Evolutionary conservation across 1,284 basidiomycete genomes (phyloP).

Genomic region (Kwoniella shivajii): DNA sequence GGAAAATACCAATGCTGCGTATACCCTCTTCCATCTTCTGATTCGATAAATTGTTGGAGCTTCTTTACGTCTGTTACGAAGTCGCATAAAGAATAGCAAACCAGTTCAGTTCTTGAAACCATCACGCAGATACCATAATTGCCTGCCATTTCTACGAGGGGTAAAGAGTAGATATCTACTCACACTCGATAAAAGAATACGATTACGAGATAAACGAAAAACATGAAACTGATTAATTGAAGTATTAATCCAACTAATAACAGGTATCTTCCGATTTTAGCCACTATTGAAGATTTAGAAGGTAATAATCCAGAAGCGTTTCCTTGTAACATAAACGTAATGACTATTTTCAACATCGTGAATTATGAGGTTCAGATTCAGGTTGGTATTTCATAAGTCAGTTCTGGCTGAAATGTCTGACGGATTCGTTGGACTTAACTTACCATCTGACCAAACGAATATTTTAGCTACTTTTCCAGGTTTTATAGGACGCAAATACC

Average conservation of each 20-base stretch:
- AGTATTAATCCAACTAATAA: neutral
- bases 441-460: conserved; percentile 5
- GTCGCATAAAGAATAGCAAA: no score
- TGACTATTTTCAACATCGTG: no score
- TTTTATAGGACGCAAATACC: neutral
- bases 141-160: neutral
- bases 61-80: neutral
- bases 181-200: neutral
- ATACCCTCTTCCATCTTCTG: neutral
- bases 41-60: neutral
- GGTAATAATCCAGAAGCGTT: neutral
- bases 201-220: neutral
- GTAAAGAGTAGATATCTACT: neutral
- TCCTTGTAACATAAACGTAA: neutral
- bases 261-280: neutral
- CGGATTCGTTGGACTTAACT: no score
- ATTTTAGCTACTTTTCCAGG: neutral
- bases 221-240: conserved; percentile 1
- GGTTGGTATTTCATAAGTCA: no score
- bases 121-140: neutral
- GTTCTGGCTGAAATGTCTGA: no score
- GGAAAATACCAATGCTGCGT: neutral
- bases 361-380: no score
- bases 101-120: no score
- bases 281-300: neutral